Evolutionary conservation across 2,329 filamentous ascomycete genomes (phyloP).

Genomic region (Fusarium oxysporum): DNA sequence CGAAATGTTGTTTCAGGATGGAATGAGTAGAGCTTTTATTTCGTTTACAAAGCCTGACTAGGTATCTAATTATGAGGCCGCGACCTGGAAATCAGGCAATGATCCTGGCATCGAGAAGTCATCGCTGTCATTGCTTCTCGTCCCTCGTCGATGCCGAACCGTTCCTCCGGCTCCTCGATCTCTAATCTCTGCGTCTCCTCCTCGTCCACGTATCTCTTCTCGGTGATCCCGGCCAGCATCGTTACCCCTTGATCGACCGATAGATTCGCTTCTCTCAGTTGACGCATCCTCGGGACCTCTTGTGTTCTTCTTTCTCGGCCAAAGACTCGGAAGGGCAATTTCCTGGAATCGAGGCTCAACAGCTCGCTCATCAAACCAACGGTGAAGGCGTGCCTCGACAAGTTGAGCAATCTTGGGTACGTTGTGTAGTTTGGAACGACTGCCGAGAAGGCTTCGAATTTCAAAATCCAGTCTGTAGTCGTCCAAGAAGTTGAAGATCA

Average conservation of each 20-base stretch:
- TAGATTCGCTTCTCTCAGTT: conserved; percentile 59
- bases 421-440: conserved; percentile 82
- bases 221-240: conserved; percentile 63
- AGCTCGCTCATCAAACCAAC: conserved; percentile 88
- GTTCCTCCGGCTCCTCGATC: conserved; percentile 51
- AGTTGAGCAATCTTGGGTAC: conserved; percentile 90
- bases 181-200: conserved; percentile 57
- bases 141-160: conserved; percentile 55
- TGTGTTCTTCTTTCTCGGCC: conserved; percentile 87
- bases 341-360: conserved; percentile 90
- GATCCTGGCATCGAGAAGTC: conserved; percentile 61
- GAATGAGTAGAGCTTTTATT: conserved; percentile 12
- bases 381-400: conserved; percentile 81
- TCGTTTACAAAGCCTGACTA: background rate
- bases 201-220: conserved; percentile 62
- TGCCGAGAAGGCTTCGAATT: conserved; percentile 82
- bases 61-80: conserved; percentile 35
- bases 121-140: conserved; percentile 51
- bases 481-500: conserved; percentile 93
- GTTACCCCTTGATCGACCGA: conserved; percentile 65
- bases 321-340: conserved; percentile 83
- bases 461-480: conserved; percentile 88
- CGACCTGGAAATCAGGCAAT: conserved; percentile 54
- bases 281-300: conserved; percentile 74
- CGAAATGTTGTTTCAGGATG: background rate